Base-by-base conservation (phyloP, 331 rosid genomes). In the Malus hybrid region DNA sequence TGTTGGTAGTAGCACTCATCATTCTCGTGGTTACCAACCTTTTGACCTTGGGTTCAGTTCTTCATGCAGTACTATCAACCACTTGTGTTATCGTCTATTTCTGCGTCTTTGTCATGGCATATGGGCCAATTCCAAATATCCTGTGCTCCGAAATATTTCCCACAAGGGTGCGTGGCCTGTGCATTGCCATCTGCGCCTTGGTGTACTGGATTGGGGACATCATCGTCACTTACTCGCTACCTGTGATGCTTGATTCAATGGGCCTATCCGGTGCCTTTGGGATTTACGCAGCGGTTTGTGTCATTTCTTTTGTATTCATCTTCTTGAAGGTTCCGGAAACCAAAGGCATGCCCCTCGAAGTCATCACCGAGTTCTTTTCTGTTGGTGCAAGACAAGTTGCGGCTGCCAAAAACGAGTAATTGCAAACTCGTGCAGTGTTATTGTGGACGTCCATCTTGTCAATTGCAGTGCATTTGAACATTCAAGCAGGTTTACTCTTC, bases 331-430 rank as follows among this genome's bases (percentile, higher is more conserved):
- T 89, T 50, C 97, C 94, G 3, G 97, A 91, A 84, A 91, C 97
- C 75, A 91, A 91, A 79, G 95, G 97, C 70, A 91, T 91, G 97
- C 97, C 97, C 63, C 94, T 91, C 10, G 97, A 91, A 84, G 90
- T 91, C 82, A 91, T 91, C 69, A 82, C 88, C 1, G 97, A 91
- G 66, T 89, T 91, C 92, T 91, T 89, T 78, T 71, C 92, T 22
- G 87, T 91, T 52, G 94, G 94, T 28, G 66, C 94, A 14, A 89
- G 42, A 82, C 89, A 91, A 72, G 83, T 76, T 65, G 80, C 79
- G 20, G 19, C 91, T 30, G 80, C 75, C 66, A 85, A 85, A 86
- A 76, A 72, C 4, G 91, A 88, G 82, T 89, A 75, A 83, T 72
- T 19, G 56, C 24, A 18, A n/a, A 22, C 65, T 55, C 58, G 9